Evolutionary conservation across 2,329 filamentous ascomycete species (phyloP), one percentile per base, ranked within the genome.

Genomic region (Aspergillus pseudotamarii): DNA sequence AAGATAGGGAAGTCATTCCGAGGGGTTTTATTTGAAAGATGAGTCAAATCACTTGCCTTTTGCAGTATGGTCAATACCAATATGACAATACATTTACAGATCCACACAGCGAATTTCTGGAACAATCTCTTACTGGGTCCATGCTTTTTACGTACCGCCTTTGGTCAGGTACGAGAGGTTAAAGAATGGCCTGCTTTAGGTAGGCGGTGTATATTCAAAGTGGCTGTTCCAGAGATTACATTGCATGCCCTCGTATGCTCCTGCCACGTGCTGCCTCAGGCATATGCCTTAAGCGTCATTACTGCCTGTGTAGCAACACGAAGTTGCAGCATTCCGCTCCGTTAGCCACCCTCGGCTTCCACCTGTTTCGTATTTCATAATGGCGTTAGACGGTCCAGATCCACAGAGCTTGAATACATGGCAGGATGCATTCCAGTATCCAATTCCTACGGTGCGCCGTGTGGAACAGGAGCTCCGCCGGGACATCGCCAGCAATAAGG

Each of bases 391-490:
- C 69, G 81, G 81, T 36, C 85, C 86, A 43, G 86, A 89, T 71
- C 81, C 85, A 19, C 79, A 83, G 65, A 81, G 79, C 60, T 81
- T 90, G 64, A 79, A 83, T 66, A 82, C 83, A 72, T 90, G 88
- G 88, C 84, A 90, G 72, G 87, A 90, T 80, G 88, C 88, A 43
- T 90, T 91, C 73, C 83, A 89, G 71, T 85, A 88, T 70, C 86
- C 88, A 1, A 82, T 90, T 56, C 86, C 88, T 8, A 82, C 84
- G 34, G 86, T 89, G 55, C 85, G 86, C 41, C 85, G 83, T 66
- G 81, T 90, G 72, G 87, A 90, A 75, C 84, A 85, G 74, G 86
- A 90, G 77, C 82, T 91, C 62, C 87, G 87, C 60, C 81, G 81
- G 64, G 85, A 87, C 75, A 84, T 88, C 68, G 79, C 84, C 55